Evolutionary conservation across 2,329 filamentous ascomycete genomes (phyloP).

Genomic region (Hymenoscyphus salicellus): DNA sequence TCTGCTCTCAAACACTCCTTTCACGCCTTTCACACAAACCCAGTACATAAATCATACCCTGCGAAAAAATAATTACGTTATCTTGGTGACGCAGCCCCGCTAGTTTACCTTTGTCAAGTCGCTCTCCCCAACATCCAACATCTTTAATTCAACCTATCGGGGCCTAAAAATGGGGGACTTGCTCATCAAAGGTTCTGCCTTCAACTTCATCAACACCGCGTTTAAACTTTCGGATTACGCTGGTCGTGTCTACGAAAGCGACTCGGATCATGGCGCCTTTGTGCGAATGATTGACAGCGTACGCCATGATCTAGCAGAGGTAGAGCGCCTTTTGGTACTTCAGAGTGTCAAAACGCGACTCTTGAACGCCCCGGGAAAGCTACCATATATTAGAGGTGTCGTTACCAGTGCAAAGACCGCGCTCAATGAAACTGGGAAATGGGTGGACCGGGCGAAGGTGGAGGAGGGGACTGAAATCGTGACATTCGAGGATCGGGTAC

Average conservation of each 20-base stretch:
- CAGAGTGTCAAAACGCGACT: slow-evolving; percentile 1
- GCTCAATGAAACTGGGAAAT: slow-evolving; percentile 7
- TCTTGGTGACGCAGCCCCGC: not conserved
- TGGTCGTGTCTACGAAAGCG: not conserved
- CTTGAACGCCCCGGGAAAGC: not conserved
- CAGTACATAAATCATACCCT: not conserved
- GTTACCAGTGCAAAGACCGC: slow-evolving; percentile 4
- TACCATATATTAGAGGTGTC: slow-evolving; percentile 4
- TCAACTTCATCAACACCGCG: not conserved
- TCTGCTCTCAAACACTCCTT: not conserved
- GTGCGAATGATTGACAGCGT: slow-evolving; percentile 4
- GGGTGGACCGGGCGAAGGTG: not conserved
- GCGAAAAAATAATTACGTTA: not conserved
- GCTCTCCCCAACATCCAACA: not conserved
- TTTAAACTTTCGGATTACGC: not conserved
- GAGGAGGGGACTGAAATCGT: not conserved
- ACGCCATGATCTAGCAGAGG: slow-evolving; percentile 5
- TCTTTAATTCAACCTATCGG: not conserved
- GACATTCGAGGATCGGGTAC: not conserved
- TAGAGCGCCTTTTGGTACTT: slow-evolving; percentile 7
- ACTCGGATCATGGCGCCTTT: slow-evolving; percentile 5
- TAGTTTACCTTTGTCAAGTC: not conserved
- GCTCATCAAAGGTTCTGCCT: not conserved
- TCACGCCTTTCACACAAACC: too few relatives aligned
- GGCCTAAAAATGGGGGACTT: not conserved